These are phyloP conservation scores for Solanum pennellii DNA, from an alignment of 257 asterid genomes.

Conservation along the genomic window DNA sequence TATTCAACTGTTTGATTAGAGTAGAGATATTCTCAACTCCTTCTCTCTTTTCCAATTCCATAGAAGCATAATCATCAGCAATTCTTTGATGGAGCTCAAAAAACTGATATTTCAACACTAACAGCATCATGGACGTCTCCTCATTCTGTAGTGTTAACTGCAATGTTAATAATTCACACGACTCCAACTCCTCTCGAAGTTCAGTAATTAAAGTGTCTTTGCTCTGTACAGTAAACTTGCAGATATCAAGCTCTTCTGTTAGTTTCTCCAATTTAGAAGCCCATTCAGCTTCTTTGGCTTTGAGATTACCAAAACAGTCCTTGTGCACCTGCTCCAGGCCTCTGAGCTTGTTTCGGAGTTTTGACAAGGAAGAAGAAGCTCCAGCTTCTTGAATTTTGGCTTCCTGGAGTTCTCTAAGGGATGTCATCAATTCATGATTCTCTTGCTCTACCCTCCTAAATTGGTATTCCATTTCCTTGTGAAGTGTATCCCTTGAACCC, in stretches of 20 bases:
- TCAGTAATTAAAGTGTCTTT: conserved; percentile 32
- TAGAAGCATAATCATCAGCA: conserved; percentile 17
- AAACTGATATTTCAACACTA: conserved; percentile 56
- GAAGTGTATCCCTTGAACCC: conserved; percentile 49
- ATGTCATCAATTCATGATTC: conserved; percentile 44
- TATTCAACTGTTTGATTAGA: conserved; percentile 40
- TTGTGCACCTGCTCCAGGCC: conserved; percentile 51
- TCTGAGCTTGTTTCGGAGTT: conserved; percentile 60
- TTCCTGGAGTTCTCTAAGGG: conserved; percentile 70
- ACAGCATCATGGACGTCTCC: conserved; percentile 41
- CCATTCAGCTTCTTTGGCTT: conserved; percentile 69
- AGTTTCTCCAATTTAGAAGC: conserved; percentile 33
- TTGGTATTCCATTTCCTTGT: conserved; percentile 84
- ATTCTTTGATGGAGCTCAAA: conserved; percentile 38
- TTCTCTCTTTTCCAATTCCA: conserved; percentile 19
- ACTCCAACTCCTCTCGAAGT: conserved; percentile 49
- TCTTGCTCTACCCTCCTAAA: conserved; percentile 62
- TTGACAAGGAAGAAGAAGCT: conserved; percentile 47
- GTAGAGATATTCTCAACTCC: conserved; percentile 13
- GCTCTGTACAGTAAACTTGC: conserved; percentile 32
- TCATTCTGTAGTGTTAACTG: conserved; percentile 52
- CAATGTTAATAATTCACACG: conserved; percentile 38
- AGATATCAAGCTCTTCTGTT: conserved; percentile 29
- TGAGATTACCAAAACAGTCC: conserved; percentile 43
- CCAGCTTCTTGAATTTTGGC: conserved; percentile 57